phyloP scores from a whole-genome alignment of 2,329 filamentous ascomycete genomes.

The Alternaria rosae region DNA sequence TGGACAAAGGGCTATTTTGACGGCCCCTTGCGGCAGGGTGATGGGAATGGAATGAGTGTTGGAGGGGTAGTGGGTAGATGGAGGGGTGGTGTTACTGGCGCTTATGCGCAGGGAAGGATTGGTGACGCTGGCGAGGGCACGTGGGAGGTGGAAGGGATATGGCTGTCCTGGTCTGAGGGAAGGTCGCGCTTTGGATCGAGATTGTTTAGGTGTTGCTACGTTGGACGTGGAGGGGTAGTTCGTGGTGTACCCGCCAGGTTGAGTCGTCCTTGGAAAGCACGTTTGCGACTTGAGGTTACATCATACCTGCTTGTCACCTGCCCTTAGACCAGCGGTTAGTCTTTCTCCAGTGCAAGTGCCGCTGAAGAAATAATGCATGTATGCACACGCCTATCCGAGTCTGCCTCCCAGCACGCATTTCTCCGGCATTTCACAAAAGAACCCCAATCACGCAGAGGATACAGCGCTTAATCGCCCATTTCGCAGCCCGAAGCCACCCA shows the following conservation, averaged over 20 bases:
- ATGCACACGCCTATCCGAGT: neutral
- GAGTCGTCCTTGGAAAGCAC: neutral
- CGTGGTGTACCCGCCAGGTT: neutral
- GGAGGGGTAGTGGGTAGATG: neutral
- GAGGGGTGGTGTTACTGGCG: slow-evolving; percentile 3
- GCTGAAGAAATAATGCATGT: neutral
- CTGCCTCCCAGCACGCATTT: neutral
- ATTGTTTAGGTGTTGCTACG: neutral
- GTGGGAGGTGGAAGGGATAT: neutral
- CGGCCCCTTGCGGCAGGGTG: neutral
- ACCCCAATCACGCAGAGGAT: neutral
- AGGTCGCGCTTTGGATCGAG: slow-evolving; percentile 1
- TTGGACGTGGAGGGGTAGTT: neutral
- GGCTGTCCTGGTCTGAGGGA: neutral
- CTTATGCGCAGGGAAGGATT: slow-evolving; percentile 14
- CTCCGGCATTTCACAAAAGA: neutral
- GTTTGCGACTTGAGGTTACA: neutral
- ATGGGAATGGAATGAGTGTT: neutral
- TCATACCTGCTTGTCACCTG: neutral
- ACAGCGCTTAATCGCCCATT: slow-evolving; percentile 5
- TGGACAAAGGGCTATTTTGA: neutral
- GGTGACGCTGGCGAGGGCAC: neutral
- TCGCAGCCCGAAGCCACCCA: slow-evolving; percentile 18
- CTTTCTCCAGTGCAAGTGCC: neutral
- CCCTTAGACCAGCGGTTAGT: neutral